Percentiles rank a stretch among this genome's conserved stretches.
phyloP scores from a whole-genome alignment of 2,329 filamentous ascomycete species.

The Coniochaeta hoffmannii region DNA sequence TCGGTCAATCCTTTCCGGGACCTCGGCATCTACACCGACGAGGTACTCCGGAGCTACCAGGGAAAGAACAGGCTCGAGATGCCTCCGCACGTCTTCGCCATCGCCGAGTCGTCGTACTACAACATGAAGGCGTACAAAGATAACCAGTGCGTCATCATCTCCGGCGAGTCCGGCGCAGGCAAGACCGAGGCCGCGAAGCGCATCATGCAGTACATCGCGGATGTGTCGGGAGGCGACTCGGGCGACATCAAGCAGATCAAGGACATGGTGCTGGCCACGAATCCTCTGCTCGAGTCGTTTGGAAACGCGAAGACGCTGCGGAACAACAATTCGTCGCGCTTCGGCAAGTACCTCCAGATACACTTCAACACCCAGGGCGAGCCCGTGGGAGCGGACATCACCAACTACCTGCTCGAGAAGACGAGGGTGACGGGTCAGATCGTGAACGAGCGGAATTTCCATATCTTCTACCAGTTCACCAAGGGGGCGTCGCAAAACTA shows the following conservation, averaged over 20 bases:
- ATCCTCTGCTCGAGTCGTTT: slow-evolving; percentile 93
- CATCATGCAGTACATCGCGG: slow-evolving; percentile 99
- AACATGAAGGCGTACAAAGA: slow-evolving; percentile 99
- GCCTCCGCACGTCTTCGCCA: slow-evolving; percentile 93
- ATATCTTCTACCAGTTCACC: slow-evolving; percentile 99
- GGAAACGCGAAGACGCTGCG: slow-evolving; percentile 96
- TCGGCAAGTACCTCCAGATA: slow-evolving; percentile 96
- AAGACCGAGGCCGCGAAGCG: slow-evolving; percentile 98
- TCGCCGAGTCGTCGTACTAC: slow-evolving; percentile 94
- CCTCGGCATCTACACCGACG: slow-evolving; percentile 94
- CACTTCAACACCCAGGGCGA: slow-evolving; percentile 91
- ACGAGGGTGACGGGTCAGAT: slow-evolving; percentile 93
- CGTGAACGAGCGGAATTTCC: slow-evolving; percentile 91
- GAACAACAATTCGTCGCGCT: slow-evolving; percentile 98
- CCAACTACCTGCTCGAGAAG: slow-evolving; percentile 96
- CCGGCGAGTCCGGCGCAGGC: slow-evolving; percentile 93
- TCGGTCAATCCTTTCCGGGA: slow-evolving; percentile 98
- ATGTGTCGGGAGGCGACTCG: slow-evolving; percentile 78
- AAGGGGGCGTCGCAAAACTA: slow-evolving; percentile 88
- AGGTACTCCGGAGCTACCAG: slow-evolving; percentile 86
- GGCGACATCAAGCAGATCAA: slow-evolving; percentile 94
- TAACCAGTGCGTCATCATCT: slow-evolving; percentile 99
- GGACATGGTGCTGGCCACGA: slow-evolving; percentile 98
- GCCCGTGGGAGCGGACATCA: slow-evolving; percentile 93
- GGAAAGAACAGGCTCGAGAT: slow-evolving; percentile 96